Base-by-base conservation (phyloP, 305 asterid genomes). In the Petunia hybrid region DNA sequence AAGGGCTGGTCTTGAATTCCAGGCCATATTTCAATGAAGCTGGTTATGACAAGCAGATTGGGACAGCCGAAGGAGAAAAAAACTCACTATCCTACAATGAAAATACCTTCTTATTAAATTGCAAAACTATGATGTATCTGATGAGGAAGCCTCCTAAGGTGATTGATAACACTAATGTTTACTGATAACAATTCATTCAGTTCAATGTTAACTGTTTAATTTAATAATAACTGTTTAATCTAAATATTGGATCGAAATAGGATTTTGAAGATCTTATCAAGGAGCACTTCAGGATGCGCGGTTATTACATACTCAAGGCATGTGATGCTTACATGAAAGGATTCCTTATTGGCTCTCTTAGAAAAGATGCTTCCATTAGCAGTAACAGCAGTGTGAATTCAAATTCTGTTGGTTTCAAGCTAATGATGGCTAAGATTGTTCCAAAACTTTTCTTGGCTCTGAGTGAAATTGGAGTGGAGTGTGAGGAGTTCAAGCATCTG, bases 1-100 rank as follows among this genome's bases (percentile, higher is more conserved):
- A 96, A 84, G 99, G 98, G 80, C 89, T 96, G 46, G 99, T 96
- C 41, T 87, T 96, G 45, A 96, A 96, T 86, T 85, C 98, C 40
- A 93, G 85, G 90, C 99, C 99, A 36, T 96, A 96, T 85, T 96
- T 94, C 78, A 96, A 96, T 60, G 99, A 96, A 87, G 98, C 99
- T 55, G 99, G 98, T 60, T 94, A 93, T 79, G 98, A 93, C 85
- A 94, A 90, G 84, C 98, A 93, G 91, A 83, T 94, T 13, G 98
- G 98, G 82, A 94, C 98, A 36, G 99, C 98, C 78, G 99, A 96
- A 86, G 98, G 98, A 70, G 99, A 94, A 91, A 96, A 96, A 80
- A 93, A 94, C 84, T 96, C 98, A 0, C 76, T 94, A 81, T 92
- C 98, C 46, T 96, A 96, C 92, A 96, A 94, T 22, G 98, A 96